These are phyloP conservation scores for Gyrodon lividus DNA, from an alignment of 768 basidiomycete species.

Conservation along the genomic window DNA sequence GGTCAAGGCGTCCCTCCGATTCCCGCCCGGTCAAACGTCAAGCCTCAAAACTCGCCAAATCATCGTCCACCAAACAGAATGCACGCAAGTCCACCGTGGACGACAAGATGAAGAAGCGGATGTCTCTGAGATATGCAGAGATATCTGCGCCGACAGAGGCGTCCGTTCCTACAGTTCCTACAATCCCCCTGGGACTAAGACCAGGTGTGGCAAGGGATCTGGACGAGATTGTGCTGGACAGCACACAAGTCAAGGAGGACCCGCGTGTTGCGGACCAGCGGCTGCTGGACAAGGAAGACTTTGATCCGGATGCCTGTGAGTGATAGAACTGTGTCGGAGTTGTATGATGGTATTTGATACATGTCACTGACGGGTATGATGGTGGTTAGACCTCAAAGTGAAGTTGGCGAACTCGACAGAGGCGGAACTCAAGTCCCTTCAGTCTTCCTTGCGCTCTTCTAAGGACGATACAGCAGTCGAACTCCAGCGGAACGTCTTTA, in stretches of 20 bases:
- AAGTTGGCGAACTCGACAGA: conserved; percentile 89
- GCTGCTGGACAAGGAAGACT: conserved; percentile 71
- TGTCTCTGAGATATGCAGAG: conserved; percentile 92
- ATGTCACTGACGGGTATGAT: conserved; percentile 1
- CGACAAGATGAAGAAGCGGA: conserved; percentile 95
- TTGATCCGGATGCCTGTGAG: conserved; percentile 89
- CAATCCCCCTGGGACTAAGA: conserved; percentile 47
- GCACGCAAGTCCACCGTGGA: conserved; percentile 52
- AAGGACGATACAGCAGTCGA: conserved; percentile 76
- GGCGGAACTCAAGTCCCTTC: conserved; percentile 71
- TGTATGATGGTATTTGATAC: background rate
- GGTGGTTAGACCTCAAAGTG: conserved; percentile 63
- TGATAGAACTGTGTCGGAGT: conserved; percentile 7
- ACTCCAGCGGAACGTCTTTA: conserved; percentile 90
- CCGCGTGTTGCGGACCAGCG: conserved; percentile 57
- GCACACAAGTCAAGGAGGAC: conserved; percentile 48
- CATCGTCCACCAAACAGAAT: conserved; percentile 36
- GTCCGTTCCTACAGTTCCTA: conserved; percentile 56
- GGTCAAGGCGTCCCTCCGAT: conserved; percentile 50
- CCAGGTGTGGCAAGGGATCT: conserved; percentile 36
- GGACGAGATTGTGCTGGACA: conserved; percentile 50
- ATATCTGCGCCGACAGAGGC: conserved; percentile 68
- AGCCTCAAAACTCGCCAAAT: conserved; percentile 32
- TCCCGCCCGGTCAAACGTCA: conserved; percentile 35
- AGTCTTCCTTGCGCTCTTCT: conserved; percentile 68